phyloP scores from a whole-genome alignment of 2,329 filamentous ascomycete genomes.

The Claviceps arundinis region DNA sequence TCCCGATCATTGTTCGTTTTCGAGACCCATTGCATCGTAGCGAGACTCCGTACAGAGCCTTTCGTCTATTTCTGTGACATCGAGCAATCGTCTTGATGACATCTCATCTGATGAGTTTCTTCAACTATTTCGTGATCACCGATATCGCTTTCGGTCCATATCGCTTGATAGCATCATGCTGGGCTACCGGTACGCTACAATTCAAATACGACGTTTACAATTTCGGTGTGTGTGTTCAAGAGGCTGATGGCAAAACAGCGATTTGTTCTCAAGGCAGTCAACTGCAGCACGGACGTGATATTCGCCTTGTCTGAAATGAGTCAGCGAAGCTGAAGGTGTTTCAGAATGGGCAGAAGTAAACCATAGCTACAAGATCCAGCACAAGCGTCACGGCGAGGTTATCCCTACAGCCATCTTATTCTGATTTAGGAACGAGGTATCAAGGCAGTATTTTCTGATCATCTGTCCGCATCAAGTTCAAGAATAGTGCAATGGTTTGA shows the following conservation, averaged over 20 bases:
- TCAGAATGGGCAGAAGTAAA: not conserved
- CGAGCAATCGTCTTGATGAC: slow-evolving; percentile 80
- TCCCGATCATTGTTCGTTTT: slow-evolving; percentile 82
- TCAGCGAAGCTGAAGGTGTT: not conserved
- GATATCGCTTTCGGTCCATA: not conserved
- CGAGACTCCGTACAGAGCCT: slow-evolving; percentile 81
- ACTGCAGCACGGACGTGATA: not conserved
- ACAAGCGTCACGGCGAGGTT: not conserved
- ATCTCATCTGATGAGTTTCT: slow-evolving; percentile 39
- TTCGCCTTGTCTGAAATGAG: not conserved
- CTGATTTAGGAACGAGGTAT: not conserved
- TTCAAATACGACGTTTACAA: slow-evolving; percentile 30
- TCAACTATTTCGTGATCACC: too few species aligned
- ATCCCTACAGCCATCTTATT: too few species aligned
- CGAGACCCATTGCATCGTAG: slow-evolving; percentile 83
- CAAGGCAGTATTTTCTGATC: not conserved
- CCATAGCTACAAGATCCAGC: not conserved
- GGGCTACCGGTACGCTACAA: slow-evolving; percentile 26
- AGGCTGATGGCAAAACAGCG: not conserved
- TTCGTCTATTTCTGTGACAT: slow-evolving; percentile 86
- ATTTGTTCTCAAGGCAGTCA: not conserved
- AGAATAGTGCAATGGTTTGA: not conserved
- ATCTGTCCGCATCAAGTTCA: not conserved
- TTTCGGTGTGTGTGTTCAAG: slow-evolving; percentile 4
- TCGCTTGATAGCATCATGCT: slow-evolving; percentile 1